phyloP scores from a whole-genome alignment of 345 rosid species.

The Rhizophora mangle region DNA sequence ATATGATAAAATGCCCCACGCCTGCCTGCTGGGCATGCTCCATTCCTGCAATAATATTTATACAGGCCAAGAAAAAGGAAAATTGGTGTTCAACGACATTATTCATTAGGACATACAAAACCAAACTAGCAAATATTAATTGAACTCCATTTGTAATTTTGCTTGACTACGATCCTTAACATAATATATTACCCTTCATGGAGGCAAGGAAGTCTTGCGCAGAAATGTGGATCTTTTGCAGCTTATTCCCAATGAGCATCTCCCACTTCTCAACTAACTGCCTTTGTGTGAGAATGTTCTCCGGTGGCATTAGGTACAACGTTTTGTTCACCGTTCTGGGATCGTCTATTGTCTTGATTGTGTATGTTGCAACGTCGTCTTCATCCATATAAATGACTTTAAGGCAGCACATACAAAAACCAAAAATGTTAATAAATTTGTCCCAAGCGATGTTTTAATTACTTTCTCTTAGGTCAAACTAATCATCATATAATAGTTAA shows the following conservation, averaged over 20 bases:
- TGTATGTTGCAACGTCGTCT: conserved; percentile 60
- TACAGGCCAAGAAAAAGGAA: conserved; percentile 19
- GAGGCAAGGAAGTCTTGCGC: conserved; percentile 53
- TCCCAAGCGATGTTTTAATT: too few relatives aligned
- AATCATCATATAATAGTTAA: too few relatives aligned
- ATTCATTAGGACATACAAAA: too few relatives aligned
- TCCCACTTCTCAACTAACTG: conserved; percentile 71
- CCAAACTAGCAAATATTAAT: not conserved
- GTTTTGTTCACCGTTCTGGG: conserved; percentile 69
- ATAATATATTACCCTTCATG: conserved; percentile 43
- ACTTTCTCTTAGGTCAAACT: too few relatives aligned
- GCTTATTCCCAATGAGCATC: conserved; percentile 42
- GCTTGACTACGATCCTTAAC: too few relatives aligned
- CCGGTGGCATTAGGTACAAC: conserved; percentile 46
- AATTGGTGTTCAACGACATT: not conserved
- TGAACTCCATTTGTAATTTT: too few relatives aligned
- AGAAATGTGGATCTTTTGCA: conserved; percentile 44
- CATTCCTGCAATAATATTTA: conserved; percentile 33
- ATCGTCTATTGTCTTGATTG: conserved; percentile 65
- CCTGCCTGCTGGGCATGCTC: conserved; percentile 60
- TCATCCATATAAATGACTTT: conserved; percentile 61
- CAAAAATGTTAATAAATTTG: not conserved
- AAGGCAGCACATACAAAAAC: not conserved
- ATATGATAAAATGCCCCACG: conserved; percentile 76
- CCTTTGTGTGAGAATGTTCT: conserved; percentile 54